Conservation (phyloP, 345 rosid genomes). For the Gossypium mustelinum region DNA sequence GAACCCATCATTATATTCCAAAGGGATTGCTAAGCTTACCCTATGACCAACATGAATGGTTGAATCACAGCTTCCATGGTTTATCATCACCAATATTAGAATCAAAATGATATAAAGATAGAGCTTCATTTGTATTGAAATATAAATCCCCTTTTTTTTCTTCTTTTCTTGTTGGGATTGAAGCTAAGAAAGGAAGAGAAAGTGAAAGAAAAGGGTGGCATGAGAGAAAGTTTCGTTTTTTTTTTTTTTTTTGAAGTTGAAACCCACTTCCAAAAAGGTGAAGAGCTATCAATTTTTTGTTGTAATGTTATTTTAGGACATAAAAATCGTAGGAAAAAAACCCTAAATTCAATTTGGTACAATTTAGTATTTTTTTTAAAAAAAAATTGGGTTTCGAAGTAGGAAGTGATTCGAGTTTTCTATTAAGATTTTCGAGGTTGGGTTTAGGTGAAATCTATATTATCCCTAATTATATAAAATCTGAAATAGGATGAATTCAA, state of each 20-base stretch:
- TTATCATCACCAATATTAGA: background rate
- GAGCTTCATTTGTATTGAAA: constrained; percentile 28
- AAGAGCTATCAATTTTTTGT: constrained; percentile 27
- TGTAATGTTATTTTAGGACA: constrained; percentile 14
- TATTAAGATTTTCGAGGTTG: too few relatives aligned
- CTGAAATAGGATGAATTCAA: too few relatives aligned
- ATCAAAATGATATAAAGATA: constrained; percentile 23
- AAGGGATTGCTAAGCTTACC: background rate
- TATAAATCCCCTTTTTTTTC: background rate
- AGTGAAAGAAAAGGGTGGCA: constrained; percentile 16
- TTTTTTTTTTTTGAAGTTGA: background rate
- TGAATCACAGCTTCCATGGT: background rate
- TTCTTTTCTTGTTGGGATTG: constrained; percentile 11
- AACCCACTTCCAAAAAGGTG: constrained; percentile 31
- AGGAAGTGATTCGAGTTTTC: too few relatives aligned
- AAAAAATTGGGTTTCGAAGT: too few relatives aligned
- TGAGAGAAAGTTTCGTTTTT: background rate
- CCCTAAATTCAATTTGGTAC: too few relatives aligned
- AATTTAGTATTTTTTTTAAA: too few relatives aligned
- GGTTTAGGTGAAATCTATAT: too few relatives aligned
- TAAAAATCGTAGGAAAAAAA: background rate
- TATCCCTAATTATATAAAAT: too few relatives aligned
- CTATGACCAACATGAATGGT: background rate
- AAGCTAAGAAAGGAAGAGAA: constrained; percentile 9
- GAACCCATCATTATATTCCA: constrained; percentile 1